Conservation (phyloP, 352 stramenopile genomes). For the Globisporangium radiosum region DNA sequence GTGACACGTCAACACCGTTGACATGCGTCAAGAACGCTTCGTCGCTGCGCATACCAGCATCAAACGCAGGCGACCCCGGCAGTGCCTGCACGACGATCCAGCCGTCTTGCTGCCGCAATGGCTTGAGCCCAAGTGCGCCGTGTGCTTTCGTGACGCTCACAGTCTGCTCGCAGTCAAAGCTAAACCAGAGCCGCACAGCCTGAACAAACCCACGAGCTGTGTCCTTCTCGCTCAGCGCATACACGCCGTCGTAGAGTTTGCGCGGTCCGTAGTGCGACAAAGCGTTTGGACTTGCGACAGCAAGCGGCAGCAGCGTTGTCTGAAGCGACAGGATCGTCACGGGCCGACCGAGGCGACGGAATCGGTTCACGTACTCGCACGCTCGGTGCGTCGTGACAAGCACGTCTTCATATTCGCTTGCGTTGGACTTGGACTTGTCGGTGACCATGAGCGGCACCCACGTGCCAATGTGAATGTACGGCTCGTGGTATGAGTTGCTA, state of each 20-base stretch:
- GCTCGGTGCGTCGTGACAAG: slow-evolving; percentile 57
- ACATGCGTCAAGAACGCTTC: slow-evolving; percentile 79
- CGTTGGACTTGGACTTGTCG: slow-evolving; percentile 29
- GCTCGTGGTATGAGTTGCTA: slow-evolving; percentile 42
- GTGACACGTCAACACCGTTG: slow-evolving; percentile 73
- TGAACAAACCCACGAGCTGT: slow-evolving; percentile 56
- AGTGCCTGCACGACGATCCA: slow-evolving; percentile 74
- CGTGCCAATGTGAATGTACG: slow-evolving; percentile 73
- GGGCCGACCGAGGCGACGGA: slow-evolving; percentile 39
- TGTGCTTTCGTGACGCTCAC: slow-evolving; percentile 76
- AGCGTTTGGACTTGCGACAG: slow-evolving; percentile 50
- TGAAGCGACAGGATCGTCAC: slow-evolving; percentile 71
- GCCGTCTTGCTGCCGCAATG: slow-evolving; percentile 64
- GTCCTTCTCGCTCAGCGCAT: slow-evolving; percentile 42
- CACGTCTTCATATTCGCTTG: slow-evolving; percentile 56
- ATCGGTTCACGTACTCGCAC: slow-evolving; percentile 59
- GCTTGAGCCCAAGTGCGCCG: slow-evolving; percentile 58
- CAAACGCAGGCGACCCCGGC: slow-evolving; percentile 51
- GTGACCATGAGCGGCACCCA: slow-evolving; percentile 63
- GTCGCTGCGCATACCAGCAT: slow-evolving; percentile 64
- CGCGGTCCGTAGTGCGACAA: slow-evolving; percentile 53
- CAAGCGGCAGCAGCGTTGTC: slow-evolving; percentile 48
- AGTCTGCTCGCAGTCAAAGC: slow-evolving; percentile 73
- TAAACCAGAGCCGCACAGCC: slow-evolving; percentile 70
- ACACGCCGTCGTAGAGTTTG: slow-evolving; percentile 61